Conservation (phyloP, 306 rosid species). For the Vigna angularis region DNA sequence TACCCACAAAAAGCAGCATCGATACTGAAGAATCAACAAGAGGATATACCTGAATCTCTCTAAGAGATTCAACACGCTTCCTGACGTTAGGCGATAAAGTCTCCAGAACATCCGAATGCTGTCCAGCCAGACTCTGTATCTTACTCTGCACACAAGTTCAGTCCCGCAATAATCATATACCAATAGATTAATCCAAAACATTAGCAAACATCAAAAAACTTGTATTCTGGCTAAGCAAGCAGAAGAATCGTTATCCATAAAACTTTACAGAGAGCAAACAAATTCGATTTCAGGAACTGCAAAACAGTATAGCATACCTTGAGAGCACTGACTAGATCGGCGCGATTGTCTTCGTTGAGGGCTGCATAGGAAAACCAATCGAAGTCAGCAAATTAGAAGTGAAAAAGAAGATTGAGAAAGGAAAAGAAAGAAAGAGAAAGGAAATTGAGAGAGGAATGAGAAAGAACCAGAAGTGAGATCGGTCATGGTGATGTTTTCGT, state of each 20-base stretch:
- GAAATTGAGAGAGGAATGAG: neutral
- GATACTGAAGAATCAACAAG: neutral
- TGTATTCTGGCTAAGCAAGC: neutral
- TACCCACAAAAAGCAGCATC: neutral
- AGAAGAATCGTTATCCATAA: neutral
- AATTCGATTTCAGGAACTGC: neutral
- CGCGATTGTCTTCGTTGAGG: conserved; percentile 71
- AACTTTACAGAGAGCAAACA: neutral
- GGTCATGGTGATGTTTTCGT: neutral
- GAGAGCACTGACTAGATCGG: conserved; percentile 83
- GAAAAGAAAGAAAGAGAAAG: neutral
- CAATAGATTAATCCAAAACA: neutral
- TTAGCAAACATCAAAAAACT: neutral
- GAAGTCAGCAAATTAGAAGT: neutral
- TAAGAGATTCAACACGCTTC: conserved; percentile 86
- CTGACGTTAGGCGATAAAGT: conserved; percentile 65
- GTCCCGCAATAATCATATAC: neutral
- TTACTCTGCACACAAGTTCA: conserved; percentile 58
- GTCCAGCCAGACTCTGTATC: conserved; percentile 87
- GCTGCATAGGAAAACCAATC: conserved; percentile 41
- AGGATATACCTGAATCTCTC: conserved; percentile 76
- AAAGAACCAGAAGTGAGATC: neutral
- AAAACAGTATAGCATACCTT: conserved; percentile 51
- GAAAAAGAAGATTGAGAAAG: neutral
- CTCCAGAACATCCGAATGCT: conserved; percentile 76